Base-by-base conservation (phyloP, 2,329 filamentous ascomycete genomes). In the Fusarium mundagurra region DNA sequence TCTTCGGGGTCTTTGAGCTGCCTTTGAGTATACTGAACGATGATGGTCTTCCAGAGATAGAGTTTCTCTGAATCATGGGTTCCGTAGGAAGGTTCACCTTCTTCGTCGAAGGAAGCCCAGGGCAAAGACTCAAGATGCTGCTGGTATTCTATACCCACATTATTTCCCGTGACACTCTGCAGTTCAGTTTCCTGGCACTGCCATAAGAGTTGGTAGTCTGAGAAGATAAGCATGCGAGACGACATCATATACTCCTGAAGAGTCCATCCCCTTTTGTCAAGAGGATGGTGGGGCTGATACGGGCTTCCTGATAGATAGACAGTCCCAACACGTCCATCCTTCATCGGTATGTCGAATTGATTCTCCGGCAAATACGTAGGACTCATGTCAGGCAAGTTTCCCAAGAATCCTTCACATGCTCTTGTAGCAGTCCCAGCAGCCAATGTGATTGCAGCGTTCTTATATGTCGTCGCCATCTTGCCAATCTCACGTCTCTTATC, bases 361-460 rank as follows among this genome's bases (percentile, higher is more conserved):
- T 11, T 0, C 0, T 24, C 6, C 0, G 66, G 66, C 1, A 69
- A 1, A 14, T 48, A 69, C 0, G 33, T 31, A 1, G n/a, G 1
- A 1, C 0, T 22, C 0, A 33, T 22, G 4, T 0, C 1, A 10
- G 2, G 5, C 2, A 1, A 6, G 0, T 0, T 13, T 2, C 18
- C 44, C 0, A 63, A 1, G 1, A 69, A 69, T 0, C 66, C 66
- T 10, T 69, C 41, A 0, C 27, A 44, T 5, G 66, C 64, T 1
- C 0, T 16, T 13, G 1, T 44, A 0, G 66, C 55, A 0, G 66
- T 69, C 0, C 47, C 66, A 2, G 64, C 64, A 3, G 57, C 66
- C 6, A 69, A 1, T 0, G 66, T 69, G 0, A 69, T 10, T 0
- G 51, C 36, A 0, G 66, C 64, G 1, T 69, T 69, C 16, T 69